Percentiles rank a stretch among this genome's conserved stretches.
phyloP scores from a whole-genome alignment of 1,284 basidiomycete species.

The Trametes pubescens region DNA sequence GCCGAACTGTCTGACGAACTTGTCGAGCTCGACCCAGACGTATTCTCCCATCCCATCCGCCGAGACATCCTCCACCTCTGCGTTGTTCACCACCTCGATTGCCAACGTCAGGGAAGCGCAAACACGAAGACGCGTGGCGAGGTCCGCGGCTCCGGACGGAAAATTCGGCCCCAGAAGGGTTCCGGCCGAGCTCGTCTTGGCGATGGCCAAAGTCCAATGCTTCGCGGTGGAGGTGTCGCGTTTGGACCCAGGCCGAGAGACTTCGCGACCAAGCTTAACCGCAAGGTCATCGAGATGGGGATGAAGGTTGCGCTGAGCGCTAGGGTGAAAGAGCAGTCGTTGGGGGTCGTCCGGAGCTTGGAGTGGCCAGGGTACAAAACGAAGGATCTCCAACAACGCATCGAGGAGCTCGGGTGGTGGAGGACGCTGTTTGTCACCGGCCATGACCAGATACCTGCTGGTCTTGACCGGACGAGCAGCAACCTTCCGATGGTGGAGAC shows the following conservation, averaged over 20 bases:
- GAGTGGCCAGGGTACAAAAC: constrained; percentile 79
- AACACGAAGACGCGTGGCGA: constrained; percentile 92
- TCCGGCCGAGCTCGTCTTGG: constrained; percentile 91
- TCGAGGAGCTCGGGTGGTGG: constrained; percentile 68
- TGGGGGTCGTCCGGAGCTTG: constrained; percentile 80
- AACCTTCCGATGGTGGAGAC: constrained; percentile 74
- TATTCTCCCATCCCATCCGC: constrained; percentile 90
- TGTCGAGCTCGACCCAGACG: constrained; percentile 80
- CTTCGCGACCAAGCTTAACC: constrained; percentile 89
- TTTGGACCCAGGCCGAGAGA: constrained; percentile 92
- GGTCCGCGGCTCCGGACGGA: constrained; percentile 88
- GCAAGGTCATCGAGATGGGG: constrained; percentile 94
- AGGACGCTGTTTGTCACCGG: constrained; percentile 81
- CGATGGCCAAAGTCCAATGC: constrained; percentile 88
- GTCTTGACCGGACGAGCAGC: constrained; percentile 62
- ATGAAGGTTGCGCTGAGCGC: constrained; percentile 88
- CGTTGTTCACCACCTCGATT: constrained; percentile 89
- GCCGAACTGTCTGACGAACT: constrained; percentile 56
- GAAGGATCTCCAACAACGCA: constrained; percentile 62
- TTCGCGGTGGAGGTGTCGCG: constrained; percentile 91
- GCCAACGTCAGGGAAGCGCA: constrained; percentile 89
- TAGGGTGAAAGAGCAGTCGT: constrained; percentile 76
- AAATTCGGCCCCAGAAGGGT: constrained; percentile 94
- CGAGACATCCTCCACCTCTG: constrained; percentile 95
- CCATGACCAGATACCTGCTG: constrained; percentile 59